These are phyloP conservation scores for Grammothele lineata DNA, from an alignment of 768 basidiomycete genomes.

Conservation along the genomic window DNA sequence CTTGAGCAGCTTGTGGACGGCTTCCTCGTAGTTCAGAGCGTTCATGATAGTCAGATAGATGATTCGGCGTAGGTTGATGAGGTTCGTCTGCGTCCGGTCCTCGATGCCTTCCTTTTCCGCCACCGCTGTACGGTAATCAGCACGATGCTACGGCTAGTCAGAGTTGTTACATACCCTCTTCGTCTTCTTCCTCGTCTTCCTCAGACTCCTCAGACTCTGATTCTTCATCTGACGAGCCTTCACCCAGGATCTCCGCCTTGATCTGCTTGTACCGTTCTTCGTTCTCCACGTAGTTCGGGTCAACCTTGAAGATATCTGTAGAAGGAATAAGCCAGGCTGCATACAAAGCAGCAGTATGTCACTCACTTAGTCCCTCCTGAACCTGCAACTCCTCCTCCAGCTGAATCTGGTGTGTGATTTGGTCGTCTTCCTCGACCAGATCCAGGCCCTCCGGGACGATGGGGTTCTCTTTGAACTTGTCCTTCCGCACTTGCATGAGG, in stretches of 20 bases:
- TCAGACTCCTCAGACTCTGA: constrained; percentile 43
- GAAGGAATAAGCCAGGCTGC: background rate
- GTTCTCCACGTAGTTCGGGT: constrained; percentile 82
- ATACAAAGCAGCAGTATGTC: too few species aligned
- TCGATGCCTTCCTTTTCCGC: constrained; percentile 87
- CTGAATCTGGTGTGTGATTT: constrained; percentile 87
- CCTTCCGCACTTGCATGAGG: constrained; percentile 97
- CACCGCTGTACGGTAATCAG: constrained; percentile 40
- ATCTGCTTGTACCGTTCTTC: constrained; percentile 93
- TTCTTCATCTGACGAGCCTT: constrained; percentile 70
- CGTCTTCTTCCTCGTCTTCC: constrained; percentile 54
- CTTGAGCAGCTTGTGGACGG: constrained; percentile 95
- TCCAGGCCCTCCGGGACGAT: constrained; percentile 92
- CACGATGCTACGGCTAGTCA: background rate
- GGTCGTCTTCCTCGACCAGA: constrained; percentile 96
- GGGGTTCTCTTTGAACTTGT: constrained; percentile 99
- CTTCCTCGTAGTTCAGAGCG: constrained; percentile 96
- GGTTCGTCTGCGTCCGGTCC: constrained; percentile 91
- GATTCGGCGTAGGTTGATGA: constrained; percentile 88
- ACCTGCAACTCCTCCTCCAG: constrained; percentile 92
- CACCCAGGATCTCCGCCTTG: constrained; percentile 91
- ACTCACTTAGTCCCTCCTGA: constrained; percentile 90
- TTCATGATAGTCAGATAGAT: constrained; percentile 99
- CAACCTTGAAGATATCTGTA: constrained; percentile 91
- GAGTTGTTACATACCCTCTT: constrained; percentile 35